Evolutionary conservation across 2,329 filamentous ascomycete genomes (phyloP).

Genomic region (Pyricularia sp.): DNA sequence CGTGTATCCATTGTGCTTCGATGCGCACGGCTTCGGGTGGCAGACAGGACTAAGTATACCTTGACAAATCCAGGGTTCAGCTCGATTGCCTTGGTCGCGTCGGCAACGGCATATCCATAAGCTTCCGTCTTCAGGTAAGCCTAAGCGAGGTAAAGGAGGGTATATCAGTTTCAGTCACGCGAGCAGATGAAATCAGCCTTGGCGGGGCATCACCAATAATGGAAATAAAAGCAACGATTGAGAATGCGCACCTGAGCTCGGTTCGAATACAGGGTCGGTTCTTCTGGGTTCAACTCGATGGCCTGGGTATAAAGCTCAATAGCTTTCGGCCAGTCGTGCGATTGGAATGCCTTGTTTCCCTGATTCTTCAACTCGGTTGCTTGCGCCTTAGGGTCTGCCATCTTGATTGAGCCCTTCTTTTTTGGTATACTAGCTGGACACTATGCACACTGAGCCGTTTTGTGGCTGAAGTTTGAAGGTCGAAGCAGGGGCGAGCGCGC

Average conservation of each 20-base stretch:
- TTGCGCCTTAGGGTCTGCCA: conserved; percentile 39
- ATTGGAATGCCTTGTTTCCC: conserved; percentile 84
- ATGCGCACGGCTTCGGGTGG: background rate
- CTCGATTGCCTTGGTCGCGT: conserved; percentile 84
- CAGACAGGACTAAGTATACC: conserved; percentile 34
- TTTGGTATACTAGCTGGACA: background rate
- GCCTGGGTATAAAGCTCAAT: conserved; percentile 77
- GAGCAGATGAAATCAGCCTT: conserved; percentile 15
- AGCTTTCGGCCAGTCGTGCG: conserved; percentile 74
- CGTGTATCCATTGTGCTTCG: background rate
- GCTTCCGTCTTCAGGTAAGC: conserved; percentile 91
- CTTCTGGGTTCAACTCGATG: conserved; percentile 68
- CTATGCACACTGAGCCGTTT: background rate
- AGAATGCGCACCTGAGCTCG: conserved; percentile 64
- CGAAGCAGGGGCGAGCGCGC: background rate
- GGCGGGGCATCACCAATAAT: conserved; percentile 1
- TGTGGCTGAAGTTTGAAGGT: background rate
- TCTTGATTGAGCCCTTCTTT: conserved; percentile 5
- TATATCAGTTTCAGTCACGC: conserved; percentile 31
- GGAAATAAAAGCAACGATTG: background rate
- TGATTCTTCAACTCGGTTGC: conserved; percentile 80
- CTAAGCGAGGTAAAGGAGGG: conserved; percentile 27
- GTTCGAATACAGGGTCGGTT: conserved; percentile 89
- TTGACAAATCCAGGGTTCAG: conserved; percentile 81
- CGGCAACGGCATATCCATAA: conserved; percentile 82